phyloP scores from a whole-genome alignment of 169 alveolate genomes.

The Eimeria praecox region DNA sequence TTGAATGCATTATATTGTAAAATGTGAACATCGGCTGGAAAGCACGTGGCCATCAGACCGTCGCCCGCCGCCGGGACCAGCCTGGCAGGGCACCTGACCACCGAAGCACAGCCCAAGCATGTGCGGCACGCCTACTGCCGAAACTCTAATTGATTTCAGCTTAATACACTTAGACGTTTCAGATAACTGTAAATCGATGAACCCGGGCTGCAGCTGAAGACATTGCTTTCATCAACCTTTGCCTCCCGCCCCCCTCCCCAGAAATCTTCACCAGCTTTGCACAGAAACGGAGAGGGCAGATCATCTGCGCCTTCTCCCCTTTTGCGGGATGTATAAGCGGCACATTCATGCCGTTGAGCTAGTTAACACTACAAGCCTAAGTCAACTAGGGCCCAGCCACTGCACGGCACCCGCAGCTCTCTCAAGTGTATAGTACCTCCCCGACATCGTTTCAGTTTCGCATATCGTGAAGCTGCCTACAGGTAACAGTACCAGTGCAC shows the following conservation, averaged over 20 bases:
- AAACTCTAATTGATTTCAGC: background rate
- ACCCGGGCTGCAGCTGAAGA: background rate
- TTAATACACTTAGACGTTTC: background rate
- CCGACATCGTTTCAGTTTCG: too few relatives aligned
- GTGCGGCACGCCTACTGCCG: background rate
- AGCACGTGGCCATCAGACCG: background rate
- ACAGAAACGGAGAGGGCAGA: background rate
- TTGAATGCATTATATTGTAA: background rate
- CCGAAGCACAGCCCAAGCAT: background rate
- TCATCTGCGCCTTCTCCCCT: background rate
- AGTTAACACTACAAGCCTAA: too few relatives aligned
- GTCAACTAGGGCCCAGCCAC: too few relatives aligned
- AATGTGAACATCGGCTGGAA: background rate
- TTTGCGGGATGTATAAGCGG: background rate
- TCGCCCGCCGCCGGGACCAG: background rate
- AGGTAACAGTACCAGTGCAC: too few relatives aligned
- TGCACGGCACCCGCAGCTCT: too few relatives aligned
- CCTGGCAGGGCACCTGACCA: conserved; percentile 4
- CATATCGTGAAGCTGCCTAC: too few relatives aligned
- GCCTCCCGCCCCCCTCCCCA: too few relatives aligned
- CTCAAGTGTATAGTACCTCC: too few relatives aligned
- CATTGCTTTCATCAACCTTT: too few relatives aligned
- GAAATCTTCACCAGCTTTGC: too few relatives aligned
- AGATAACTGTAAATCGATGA: background rate
- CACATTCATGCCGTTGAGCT: too few relatives aligned